phyloP scores from a whole-genome alignment of 768 basidiomycete genomes.

The Mycena haematopus region DNA sequence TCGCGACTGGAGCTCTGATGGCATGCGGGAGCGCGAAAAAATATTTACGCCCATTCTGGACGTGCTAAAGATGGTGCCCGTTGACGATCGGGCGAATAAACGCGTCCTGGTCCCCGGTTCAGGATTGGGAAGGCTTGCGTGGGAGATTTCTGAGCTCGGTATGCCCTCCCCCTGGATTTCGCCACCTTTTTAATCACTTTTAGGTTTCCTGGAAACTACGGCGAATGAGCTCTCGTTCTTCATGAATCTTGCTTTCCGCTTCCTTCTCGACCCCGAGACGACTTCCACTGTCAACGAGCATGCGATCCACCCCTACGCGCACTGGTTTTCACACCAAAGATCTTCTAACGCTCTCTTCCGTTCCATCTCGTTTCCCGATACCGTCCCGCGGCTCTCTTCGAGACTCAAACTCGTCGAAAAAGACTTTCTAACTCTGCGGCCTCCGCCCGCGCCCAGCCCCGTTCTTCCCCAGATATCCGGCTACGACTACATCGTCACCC shows the following conservation, averaged over 20 bases:
- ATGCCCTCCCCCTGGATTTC: constrained; percentile 23
- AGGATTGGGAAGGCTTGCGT: constrained; percentile 69
- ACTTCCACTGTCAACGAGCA: constrained; percentile 55
- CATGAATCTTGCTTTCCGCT: constrained; percentile 67
- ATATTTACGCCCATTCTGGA: constrained; percentile 66
- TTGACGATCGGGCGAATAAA: constrained; percentile 37
- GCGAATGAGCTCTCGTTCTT: constrained; percentile 71
- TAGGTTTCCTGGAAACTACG: constrained; percentile 58
- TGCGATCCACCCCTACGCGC: constrained; percentile 62
- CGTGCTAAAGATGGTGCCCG: constrained; percentile 43
- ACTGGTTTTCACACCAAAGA: constrained; percentile 76
- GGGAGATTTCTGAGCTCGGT: constrained; percentile 72
- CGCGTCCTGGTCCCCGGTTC: constrained; percentile 68
- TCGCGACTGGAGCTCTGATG: constrained; percentile 73
- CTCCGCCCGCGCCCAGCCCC: constrained; percentile 30
- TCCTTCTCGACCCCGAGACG: constrained; percentile 56
- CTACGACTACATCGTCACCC: constrained; percentile 67
- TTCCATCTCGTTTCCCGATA: constrained; percentile 63
- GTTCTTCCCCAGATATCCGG: constrained; percentile 34
- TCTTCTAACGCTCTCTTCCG: constrained; percentile 57
- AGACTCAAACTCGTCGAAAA: constrained; percentile 55
- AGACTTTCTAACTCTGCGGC: constrained; percentile 59
- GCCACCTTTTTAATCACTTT: background rate
- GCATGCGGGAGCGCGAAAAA: constrained; percentile 55
- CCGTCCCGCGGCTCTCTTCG: constrained; percentile 53